Evolutionary conservation across 352 stramenopile species (phyloP), one percentile per base, ranked within the genome.

Genomic region (Discostella stelligera): DNA sequence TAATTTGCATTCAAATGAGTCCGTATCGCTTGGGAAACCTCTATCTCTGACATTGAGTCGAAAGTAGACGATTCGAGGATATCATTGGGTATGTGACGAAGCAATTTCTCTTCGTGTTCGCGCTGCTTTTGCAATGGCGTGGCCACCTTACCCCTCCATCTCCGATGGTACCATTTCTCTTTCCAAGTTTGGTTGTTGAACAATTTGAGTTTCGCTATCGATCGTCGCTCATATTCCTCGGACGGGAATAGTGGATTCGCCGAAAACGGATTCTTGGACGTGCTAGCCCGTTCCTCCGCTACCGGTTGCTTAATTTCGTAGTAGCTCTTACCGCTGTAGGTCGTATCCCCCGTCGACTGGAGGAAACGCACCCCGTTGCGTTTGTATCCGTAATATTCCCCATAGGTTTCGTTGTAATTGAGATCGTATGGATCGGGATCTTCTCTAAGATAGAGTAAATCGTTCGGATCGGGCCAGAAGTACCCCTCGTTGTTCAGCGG

Each of bases 161-260:
- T 61, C 46, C 67, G 56, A 39, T 77, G 61, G 53, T 81, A 84
- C 77, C 77, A 84, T 37, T 69, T 8, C 49, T 74, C 55, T 70
- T 73, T 84, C 77, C 77, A 84, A 25, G 71, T 81, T 53, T 63
- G 9, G 67, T 84, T 81, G 46, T 59, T 79, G 66, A 72, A 84
- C n/a, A 81, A 76, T 61, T 44, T 25, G 25, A 52, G 21, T 69
- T 71, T 78, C 10, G 61, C 48, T 20, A 67, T 68, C 18, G 71
- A 81, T 53, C 77, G 66, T 62, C 46, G 52, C 13, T 74, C 53
- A 58, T 84, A 72, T 68, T 84, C 77, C 8, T 74, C 58, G 48
- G 71, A 67, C n/a, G 77, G 71, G 50, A 76, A 58, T 5, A 73
- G 18, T 21, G 71, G 77, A 11, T 78, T 64, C 11, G 66, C 69